These are phyloP conservation scores for Wickerhamiella galacta DNA, from an alignment of 805 yeast genomes.

Conservation along the genomic window DNA sequence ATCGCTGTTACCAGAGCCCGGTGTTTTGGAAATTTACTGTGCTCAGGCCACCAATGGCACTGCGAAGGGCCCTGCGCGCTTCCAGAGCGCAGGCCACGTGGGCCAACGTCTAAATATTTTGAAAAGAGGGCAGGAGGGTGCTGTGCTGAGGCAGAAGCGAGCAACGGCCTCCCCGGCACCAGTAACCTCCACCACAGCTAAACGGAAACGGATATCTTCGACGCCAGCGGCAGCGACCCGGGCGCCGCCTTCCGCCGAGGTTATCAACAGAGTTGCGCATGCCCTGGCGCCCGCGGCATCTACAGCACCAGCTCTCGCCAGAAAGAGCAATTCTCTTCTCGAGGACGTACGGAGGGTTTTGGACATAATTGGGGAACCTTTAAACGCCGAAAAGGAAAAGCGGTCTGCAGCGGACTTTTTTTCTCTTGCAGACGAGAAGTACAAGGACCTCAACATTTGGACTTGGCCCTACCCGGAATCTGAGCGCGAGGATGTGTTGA, in stretches of 20 bases:
- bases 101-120: conserved; percentile 8
- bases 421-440: conserved; percentile 16
- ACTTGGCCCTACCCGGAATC: conserved; percentile 22
- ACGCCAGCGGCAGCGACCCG: neutral
- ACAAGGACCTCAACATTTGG: conserved; percentile 22
- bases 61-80: neutral
- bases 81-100: conserved; percentile 10
- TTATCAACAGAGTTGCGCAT: conserved; percentile 24
- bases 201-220: neutral
- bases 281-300: conserved; percentile 35
- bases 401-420: conserved; percentile 17
- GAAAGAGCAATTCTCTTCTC: conserved; percentile 17
- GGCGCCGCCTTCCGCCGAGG: neutral
- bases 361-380: conserved; percentile 19
- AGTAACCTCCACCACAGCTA: neutral
- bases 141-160: no score
- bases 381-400: conserved; percentile 13
- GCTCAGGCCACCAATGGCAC: conserved; percentile 2
- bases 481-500: conserved; percentile 19
- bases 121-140: neutral
- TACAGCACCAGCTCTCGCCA: conserved; percentile 20
- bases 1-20: conserved; percentile 12
- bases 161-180: neutral
- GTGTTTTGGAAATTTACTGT: conserved; percentile 10
- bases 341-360: conserved; percentile 20